Percentiles rank a stretch among this genome's conserved stretches.
phyloP scores from a whole-genome alignment of 345 rosid genomes.

The Eutrema japonicum region DNA sequence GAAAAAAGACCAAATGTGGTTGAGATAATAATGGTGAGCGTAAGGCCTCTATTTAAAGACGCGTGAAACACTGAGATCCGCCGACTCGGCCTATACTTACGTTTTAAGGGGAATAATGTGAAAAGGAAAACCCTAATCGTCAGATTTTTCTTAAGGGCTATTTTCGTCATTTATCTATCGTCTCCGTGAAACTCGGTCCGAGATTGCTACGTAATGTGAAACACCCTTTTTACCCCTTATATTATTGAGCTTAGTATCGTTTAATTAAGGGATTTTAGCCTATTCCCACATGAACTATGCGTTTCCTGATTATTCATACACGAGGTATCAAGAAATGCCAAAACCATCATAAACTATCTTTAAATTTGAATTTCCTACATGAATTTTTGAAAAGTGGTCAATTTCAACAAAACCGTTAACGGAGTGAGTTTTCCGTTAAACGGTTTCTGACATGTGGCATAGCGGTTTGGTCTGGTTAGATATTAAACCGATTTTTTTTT shows the following conservation, averaged over 20 bases:
- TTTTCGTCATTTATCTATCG: slow-evolving; percentile 18
- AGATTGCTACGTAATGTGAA: slow-evolving; percentile 38
- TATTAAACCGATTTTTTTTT: no score
- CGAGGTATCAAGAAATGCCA: no score
- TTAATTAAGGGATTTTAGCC: no score
- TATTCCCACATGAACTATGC: no score
- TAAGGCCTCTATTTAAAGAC: slow-evolving; percentile 42
- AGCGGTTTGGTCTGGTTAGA: no score
- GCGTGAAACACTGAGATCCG: slow-evolving; percentile 48
- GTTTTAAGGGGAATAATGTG: slow-evolving; percentile 1
- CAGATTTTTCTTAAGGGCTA: slow-evolving; percentile 1
- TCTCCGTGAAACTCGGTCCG: slow-evolving; percentile 42
- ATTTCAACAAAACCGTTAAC: no score
- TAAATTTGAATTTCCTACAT: no score
- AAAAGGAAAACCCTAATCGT: slow-evolving; percentile 37
- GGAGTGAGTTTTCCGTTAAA: no score
- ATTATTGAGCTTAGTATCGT: slow-evolving; percentile 11
- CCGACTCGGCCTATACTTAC: slow-evolving; percentile 41
- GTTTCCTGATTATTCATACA: no score
- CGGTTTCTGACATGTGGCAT: no score
- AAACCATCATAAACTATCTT: no score
- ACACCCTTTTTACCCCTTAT: slow-evolving; percentile 15
- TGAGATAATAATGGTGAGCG: slow-evolving; percentile 5
- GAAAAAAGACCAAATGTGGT: slow-evolving; percentile 7
- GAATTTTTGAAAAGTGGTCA: no score